A percentile compares a stretch with the other conserved stretches of the same genome.
Evolutionary conservation across 2,329 filamentous ascomycete species (phyloP).

Genomic region (Pseudogymnoascus sp.): DNA sequence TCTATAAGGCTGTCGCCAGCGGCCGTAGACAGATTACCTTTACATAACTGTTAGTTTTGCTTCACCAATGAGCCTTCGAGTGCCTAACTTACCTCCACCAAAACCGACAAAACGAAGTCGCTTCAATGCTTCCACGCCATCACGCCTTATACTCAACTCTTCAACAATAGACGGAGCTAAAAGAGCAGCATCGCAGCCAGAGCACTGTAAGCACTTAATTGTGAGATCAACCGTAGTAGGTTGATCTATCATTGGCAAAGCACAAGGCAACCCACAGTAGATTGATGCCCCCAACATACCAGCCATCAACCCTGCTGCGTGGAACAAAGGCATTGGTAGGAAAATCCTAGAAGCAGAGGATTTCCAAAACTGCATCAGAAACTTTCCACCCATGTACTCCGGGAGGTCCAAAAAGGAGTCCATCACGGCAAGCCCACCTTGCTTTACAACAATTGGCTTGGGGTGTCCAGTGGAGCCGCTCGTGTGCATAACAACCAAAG

Average conservation of each 20-base stretch:
- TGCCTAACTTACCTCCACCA: background rate
- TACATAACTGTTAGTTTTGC: background rate
- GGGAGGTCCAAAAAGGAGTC: slow-evolving; percentile 30
- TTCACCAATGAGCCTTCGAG: background rate
- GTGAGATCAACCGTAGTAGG: background rate
- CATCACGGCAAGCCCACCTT: slow-evolving; percentile 30
- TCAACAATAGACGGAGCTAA: background rate
- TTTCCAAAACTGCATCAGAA: slow-evolving; percentile 26
- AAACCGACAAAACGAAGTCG: background rate
- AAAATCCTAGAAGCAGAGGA: slow-evolving; percentile 21
- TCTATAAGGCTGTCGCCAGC: background rate
- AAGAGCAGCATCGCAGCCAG: background rate
- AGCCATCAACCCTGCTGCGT: slow-evolving; percentile 9
- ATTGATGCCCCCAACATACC: background rate
- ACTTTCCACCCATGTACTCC: slow-evolving; percentile 28
- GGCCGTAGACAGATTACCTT: background rate
- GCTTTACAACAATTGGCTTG: slow-evolving; percentile 33
- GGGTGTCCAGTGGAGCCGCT: slow-evolving; percentile 37
- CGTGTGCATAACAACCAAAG: slow-evolving; percentile 35
- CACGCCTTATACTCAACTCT: background rate
- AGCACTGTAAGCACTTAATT: background rate
- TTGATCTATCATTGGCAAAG: background rate
- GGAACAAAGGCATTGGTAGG: slow-evolving; percentile 17
- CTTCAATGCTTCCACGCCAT: background rate
- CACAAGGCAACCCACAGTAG: background rate